Evolutionary conservation across 768 basidiomycete species (phyloP).

Genomic region (Clitopilus hobsonii): DNA sequence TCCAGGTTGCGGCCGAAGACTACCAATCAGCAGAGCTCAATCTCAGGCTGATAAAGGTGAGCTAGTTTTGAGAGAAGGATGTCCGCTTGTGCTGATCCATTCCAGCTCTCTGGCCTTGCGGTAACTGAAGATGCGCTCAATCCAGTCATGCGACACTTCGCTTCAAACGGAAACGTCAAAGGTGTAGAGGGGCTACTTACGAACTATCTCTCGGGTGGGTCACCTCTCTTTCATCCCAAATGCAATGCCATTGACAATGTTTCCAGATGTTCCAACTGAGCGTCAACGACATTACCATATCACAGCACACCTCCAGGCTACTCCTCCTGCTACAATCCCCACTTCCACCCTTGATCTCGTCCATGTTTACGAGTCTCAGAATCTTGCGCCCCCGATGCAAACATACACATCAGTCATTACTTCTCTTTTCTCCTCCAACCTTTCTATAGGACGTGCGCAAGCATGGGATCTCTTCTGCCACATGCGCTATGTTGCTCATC

Average conservation of each 20-base stretch:
- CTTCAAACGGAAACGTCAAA: conserved; percentile 36
- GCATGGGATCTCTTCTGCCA: conserved; percentile 94
- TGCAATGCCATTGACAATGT: background rate
- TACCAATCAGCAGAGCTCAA: conserved; percentile 40
- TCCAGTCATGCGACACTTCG: conserved; percentile 44
- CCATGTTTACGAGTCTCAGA: conserved; percentile 65
- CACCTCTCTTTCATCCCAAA: background rate
- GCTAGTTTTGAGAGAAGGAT: background rate
- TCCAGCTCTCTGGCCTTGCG: conserved; percentile 36
- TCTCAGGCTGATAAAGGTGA: conserved; percentile 53
- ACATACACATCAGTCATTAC: conserved; percentile 71
- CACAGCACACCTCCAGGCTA: conserved; percentile 54
- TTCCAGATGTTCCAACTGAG: conserved; percentile 38
- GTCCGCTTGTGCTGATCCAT: conserved; percentile 1
- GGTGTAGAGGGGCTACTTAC: conserved; percentile 42
- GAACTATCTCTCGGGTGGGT: conserved; percentile 39
- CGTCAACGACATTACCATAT: conserved; percentile 69
- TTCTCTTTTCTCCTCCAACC: conserved; percentile 40
- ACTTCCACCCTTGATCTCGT: conserved; percentile 61
- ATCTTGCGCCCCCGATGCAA: conserved; percentile 60
- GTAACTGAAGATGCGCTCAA: conserved; percentile 42
- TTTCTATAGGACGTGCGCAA: conserved; percentile 52
- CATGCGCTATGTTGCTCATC: conserved; percentile 94
- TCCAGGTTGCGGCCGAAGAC: conserved; percentile 46
- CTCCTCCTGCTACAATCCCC: conserved; percentile 46